These are phyloP conservation scores for Prasinococcaceae sp. DNA, from an alignment of 139 green algal species.

Conservation along the genomic window DNA sequence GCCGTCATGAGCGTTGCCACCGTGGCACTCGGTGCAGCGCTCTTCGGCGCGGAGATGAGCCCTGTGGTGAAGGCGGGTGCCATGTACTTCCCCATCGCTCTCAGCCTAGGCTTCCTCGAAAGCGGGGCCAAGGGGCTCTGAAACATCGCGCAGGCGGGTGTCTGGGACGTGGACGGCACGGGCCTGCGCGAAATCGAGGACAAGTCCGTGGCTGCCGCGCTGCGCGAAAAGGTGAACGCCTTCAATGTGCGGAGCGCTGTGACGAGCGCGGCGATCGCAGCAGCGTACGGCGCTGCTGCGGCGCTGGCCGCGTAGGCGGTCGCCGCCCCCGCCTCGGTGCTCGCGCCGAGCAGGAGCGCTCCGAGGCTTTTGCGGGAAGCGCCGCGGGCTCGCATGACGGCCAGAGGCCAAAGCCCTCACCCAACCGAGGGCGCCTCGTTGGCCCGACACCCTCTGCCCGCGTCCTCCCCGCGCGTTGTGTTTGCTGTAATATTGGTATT, in stretches of 20 bases:
- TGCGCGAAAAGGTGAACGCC: slow-evolving; percentile 23
- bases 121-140: slow-evolving; percentile 13
- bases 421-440: too few relatives aligned
- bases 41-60: background rate
- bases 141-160: slow-evolving; percentile 27
- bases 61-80: background rate
- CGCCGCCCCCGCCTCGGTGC: too few relatives aligned
- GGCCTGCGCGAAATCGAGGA: slow-evolving; percentile 25
- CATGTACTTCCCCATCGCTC: slow-evolving; percentile 7
- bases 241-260: slow-evolving; percentile 9
- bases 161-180: slow-evolving; percentile 25
- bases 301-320: too few relatives aligned
- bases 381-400: too few relatives aligned
- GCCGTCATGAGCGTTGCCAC: background rate
- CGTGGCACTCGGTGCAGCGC: background rate
- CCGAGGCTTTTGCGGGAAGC: too few relatives aligned
- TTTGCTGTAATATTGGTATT: too few relatives aligned
- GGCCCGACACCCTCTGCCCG: too few relatives aligned
- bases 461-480: too few relatives aligned
- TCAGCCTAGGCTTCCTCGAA: slow-evolving; percentile 16
- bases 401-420: too few relatives aligned
- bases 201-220: slow-evolving; percentile 10
- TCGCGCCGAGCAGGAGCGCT: too few relatives aligned
- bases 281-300: background rate
- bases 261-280: background rate